Evolutionary conservation across 768 basidiomycete genomes (phyloP).

Genomic region (Vishniacozyma victoriae): DNA sequence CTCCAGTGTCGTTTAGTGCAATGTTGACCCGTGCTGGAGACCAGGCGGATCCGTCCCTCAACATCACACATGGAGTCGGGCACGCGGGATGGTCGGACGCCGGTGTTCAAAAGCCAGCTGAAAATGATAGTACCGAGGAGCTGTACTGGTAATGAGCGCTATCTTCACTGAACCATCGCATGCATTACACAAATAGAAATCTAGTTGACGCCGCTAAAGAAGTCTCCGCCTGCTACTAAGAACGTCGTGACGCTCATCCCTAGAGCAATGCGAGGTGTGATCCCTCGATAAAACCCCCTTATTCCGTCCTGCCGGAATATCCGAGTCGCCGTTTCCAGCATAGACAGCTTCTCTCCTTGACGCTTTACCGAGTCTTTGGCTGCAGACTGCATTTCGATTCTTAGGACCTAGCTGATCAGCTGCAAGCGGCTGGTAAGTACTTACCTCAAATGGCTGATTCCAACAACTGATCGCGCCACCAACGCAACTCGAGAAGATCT

Average conservation of each 20-base stretch:
- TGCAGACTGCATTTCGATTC: constrained; percentile 3
- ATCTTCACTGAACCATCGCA: too few relatives aligned
- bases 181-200: too few relatives aligned
- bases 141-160: too few relatives aligned
- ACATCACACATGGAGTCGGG: too few relatives aligned
- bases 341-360: not conserved
- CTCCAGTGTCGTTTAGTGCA: too few relatives aligned
- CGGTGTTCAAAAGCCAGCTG: too few relatives aligned
- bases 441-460: constrained; percentile 94
- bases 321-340: not conserved
- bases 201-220: not conserved
- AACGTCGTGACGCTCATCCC: constrained; percentile 4
- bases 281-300: constrained; percentile 1
- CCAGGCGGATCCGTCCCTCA: too few relatives aligned
- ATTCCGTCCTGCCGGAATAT: not conserved
- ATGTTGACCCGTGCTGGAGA: too few relatives aligned
- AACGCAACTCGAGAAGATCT: constrained; percentile 77
- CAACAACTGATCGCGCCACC: constrained; percentile 93
- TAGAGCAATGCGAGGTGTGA: constrained; percentile 1
- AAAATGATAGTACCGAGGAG: too few relatives aligned
- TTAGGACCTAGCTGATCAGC: not conserved
- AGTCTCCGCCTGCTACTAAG: constrained; percentile 4
- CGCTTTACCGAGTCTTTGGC: not conserved
- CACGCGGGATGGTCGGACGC: too few relatives aligned
- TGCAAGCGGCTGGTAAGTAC: not conserved